Conservation (phyloP, 2,329 filamentous ascomycete species). For the Talaromyces islandicus region DNA sequence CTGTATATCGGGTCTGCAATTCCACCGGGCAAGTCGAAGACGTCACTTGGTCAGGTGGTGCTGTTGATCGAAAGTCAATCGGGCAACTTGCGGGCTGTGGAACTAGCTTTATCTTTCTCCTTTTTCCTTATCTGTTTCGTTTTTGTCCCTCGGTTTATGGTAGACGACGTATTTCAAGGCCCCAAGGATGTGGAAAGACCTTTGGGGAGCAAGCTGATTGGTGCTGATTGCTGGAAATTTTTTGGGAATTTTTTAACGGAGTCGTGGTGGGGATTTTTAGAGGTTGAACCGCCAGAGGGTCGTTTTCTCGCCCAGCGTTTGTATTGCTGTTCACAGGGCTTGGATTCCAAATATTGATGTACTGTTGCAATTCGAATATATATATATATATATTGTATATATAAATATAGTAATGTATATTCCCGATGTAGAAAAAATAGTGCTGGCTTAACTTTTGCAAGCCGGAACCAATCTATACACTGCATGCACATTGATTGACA, state of each 20-base stretch:
- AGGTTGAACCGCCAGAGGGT: neutral
- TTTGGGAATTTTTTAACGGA: neutral
- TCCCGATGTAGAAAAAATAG: too few relatives aligned
- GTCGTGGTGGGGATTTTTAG: neutral
- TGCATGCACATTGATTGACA: too few relatives aligned
- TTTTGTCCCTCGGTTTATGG: neutral
- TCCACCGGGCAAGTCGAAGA: constrained; percentile 4
- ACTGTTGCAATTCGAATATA: neutral
- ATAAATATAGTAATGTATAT: too few relatives aligned
- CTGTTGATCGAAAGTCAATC: neutral
- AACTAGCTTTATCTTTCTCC: neutral
- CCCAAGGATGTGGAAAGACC: neutral
- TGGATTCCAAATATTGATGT: neutral
- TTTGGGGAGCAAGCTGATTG: neutral
- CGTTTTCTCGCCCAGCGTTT: neutral
- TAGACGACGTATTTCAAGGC: neutral
- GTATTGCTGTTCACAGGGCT: neutral
- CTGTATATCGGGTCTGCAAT: neutral
- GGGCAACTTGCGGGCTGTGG: neutral
- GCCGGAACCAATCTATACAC: neutral
- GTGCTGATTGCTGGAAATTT: neutral
- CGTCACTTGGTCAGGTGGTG: constrained; percentile 5
- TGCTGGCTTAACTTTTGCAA: neutral
- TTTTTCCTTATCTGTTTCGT: neutral
- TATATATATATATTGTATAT: too few relatives aligned